Conservation (phyloP, 495 filamentous ascomycete species). For the Tuber indicum region DNA sequence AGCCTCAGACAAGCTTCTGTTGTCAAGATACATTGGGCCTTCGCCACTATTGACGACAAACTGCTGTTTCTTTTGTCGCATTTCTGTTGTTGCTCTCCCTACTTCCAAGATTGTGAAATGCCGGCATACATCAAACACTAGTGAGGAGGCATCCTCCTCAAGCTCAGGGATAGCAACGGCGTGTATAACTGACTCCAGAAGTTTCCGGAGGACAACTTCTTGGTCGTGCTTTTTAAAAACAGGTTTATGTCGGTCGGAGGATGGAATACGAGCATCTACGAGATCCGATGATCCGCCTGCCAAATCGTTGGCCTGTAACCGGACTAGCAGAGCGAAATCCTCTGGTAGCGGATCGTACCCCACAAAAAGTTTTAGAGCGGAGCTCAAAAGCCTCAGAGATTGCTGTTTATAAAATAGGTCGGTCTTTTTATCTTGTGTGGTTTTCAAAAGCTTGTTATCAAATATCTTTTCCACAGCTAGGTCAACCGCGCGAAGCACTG, state of each 20-base stretch:
- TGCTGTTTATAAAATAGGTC: constrained; percentile 90
- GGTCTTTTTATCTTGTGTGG: constrained; percentile 57
- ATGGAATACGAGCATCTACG: constrained; percentile 57
- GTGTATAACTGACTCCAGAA: constrained; percentile 82
- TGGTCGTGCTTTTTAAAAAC: constrained; percentile 79
- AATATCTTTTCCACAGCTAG: constrained; percentile 77
- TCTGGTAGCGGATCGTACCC: constrained; percentile 83
- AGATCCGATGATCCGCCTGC: constrained; percentile 59
- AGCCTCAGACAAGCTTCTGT: constrained; percentile 75
- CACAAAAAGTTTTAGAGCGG: constrained; percentile 82
- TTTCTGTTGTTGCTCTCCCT: constrained; percentile 66
- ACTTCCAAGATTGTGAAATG: constrained; percentile 93
- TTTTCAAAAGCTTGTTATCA: constrained; percentile 57
- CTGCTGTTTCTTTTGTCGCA: constrained; percentile 61
- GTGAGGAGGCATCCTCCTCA: constrained; percentile 59
- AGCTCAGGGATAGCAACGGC: constrained; percentile 77
- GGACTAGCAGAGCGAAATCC: constrained; percentile 73
- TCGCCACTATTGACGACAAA: constrained; percentile 83
- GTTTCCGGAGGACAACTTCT: constrained; percentile 69
- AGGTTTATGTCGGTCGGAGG: constrained; percentile 70
- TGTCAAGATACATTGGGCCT: constrained; percentile 77
- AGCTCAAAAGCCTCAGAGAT: constrained; percentile 73
- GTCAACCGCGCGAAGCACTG: constrained; percentile 76
- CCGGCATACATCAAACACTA: constrained; percentile 71
- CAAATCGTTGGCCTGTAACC: constrained; percentile 82